Conservation (phyloP, 202 grass and related monocot genomes). For the Hordeum pubiflorum region DNA sequence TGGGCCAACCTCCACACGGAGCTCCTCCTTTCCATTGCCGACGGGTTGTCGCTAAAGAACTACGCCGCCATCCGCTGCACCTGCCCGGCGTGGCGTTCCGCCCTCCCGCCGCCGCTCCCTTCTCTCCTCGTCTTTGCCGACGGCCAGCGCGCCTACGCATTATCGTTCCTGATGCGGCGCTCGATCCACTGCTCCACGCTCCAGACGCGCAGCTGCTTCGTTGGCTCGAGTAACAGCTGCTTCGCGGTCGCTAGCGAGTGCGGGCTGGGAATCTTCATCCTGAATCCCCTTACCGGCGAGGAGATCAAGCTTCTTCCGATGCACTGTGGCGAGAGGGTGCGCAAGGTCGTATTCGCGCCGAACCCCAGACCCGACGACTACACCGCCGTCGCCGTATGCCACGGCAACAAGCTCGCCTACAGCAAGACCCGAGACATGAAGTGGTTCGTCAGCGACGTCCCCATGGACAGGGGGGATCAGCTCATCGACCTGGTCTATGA, state of each 20-base stretch:
- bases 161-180: not conserved
- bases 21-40: not conserved
- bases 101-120: not conserved
- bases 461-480: not conserved
- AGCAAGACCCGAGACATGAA: not conserved
- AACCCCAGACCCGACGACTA: not conserved
- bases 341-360: conserved; percentile 10
- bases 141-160: not conserved
- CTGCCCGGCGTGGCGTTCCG: conserved; percentile 1
- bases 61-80: not conserved
- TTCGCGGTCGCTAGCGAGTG: not conserved
- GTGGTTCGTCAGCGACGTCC: not conserved
- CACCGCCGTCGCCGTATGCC: not conserved
- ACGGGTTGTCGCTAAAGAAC: not conserved
- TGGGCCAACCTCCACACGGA: not conserved
- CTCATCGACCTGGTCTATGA: conserved; percentile 1
- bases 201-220: not conserved
- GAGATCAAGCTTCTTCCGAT: not conserved
- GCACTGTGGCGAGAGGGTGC: too few species aligned
- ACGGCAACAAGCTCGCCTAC: not conserved
- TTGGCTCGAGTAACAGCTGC: conserved; percentile 15
- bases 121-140: not conserved
- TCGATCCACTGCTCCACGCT: not conserved
- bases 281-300: not conserved
- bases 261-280: not conserved